These are phyloP conservation scores for Sparassis latifolia DNA, from an alignment of 1,284 basidiomycete genomes.

Conservation along the genomic window DNA sequence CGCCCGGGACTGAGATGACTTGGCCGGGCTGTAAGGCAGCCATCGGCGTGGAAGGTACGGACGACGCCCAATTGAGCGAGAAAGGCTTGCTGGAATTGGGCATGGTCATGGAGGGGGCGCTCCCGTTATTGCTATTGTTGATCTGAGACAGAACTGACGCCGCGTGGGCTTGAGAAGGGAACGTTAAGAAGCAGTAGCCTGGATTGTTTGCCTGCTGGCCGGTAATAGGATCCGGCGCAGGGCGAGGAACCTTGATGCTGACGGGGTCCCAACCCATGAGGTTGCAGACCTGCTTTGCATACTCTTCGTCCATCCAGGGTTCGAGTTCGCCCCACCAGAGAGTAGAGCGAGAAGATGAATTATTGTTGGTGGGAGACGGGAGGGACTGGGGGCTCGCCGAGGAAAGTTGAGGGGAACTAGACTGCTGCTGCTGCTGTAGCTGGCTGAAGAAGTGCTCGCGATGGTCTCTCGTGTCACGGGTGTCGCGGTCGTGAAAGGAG, in stretches of 20 bases:
- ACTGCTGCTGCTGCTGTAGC: constrained; percentile 16
- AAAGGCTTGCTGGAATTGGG: constrained; percentile 74
- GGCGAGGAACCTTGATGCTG: constrained; percentile 63
- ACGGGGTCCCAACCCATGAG: constrained; percentile 77
- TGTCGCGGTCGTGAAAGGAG: constrained; percentile 23
- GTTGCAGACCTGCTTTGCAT: constrained; percentile 73
- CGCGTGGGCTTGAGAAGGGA: constrained; percentile 67
- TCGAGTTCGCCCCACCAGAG: constrained; percentile 82
- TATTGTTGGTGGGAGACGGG: constrained; percentile 19
- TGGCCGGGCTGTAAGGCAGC: constrained; percentile 28
- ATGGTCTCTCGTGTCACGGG: constrained; percentile 18
- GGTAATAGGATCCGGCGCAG: constrained; percentile 49
- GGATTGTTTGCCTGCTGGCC: constrained; percentile 71
- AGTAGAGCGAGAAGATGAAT: constrained; percentile 28
- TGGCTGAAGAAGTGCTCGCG: constrained; percentile 17
- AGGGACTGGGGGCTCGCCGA: constrained; percentile 20
- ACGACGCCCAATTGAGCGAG: constrained; percentile 76
- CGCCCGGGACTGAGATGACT: constrained; percentile 25
- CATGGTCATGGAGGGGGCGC: constrained; percentile 49
- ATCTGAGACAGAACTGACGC: constrained; percentile 67
- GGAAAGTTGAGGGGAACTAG: constrained; percentile 17
- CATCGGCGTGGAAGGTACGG: constrained; percentile 40
- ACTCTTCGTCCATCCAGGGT: constrained; percentile 90
- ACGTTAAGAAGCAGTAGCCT: constrained; percentile 83
- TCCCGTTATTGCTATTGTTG: constrained; percentile 37